Evolutionary conservation across 1,284 basidiomycete genomes (phyloP).

Genomic region (Rhodotorula mucilaginosa): DNA sequence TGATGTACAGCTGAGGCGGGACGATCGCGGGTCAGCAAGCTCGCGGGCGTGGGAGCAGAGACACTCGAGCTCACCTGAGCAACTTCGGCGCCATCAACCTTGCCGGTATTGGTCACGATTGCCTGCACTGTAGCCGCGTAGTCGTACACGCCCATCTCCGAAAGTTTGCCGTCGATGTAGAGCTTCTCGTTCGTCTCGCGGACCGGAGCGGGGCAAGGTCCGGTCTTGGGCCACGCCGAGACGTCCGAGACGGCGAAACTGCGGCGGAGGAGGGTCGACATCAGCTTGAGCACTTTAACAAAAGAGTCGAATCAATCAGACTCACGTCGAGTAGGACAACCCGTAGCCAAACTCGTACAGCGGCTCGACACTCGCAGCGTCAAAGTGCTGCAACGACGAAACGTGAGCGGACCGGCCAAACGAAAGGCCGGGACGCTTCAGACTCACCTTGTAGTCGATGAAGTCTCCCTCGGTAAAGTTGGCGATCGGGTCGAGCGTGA

Average conservation of each 20-base stretch:
- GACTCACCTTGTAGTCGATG: slow-evolving; percentile 52
- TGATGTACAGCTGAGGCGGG: slow-evolving; percentile 47
- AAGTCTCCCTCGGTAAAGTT: slow-evolving; percentile 56
- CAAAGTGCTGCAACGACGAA: background rate
- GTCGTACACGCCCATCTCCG: slow-evolving; percentile 46
- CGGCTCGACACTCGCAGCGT: slow-evolving; percentile 48
- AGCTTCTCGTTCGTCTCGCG: slow-evolving; percentile 52
- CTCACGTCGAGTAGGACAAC: slow-evolving; percentile 50
- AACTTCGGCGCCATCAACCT: slow-evolving; percentile 50
- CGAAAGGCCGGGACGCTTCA: background rate
- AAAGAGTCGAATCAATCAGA: background rate
- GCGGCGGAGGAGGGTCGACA: background rate
- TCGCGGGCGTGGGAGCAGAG: too few species aligned
- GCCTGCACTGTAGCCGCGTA: slow-evolving; percentile 48
- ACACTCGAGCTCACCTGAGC: slow-evolving; percentile 46
- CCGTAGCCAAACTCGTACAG: slow-evolving; percentile 54
- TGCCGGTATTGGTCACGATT: slow-evolving; percentile 52
- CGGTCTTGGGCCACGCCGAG: slow-evolving; percentile 34
- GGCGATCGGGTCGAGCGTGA: background rate
- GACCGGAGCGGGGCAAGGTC: background rate
- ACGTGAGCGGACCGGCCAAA: background rate
- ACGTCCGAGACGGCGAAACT: slow-evolving; percentile 49
- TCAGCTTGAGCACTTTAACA: background rate
- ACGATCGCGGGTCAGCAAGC: background rate
- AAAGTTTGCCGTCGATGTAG: slow-evolving; percentile 20